Evolutionary conservation across 768 basidiomycete genomes (phyloP).

Genomic region (Cystofilobasidium ferigula): DNA sequence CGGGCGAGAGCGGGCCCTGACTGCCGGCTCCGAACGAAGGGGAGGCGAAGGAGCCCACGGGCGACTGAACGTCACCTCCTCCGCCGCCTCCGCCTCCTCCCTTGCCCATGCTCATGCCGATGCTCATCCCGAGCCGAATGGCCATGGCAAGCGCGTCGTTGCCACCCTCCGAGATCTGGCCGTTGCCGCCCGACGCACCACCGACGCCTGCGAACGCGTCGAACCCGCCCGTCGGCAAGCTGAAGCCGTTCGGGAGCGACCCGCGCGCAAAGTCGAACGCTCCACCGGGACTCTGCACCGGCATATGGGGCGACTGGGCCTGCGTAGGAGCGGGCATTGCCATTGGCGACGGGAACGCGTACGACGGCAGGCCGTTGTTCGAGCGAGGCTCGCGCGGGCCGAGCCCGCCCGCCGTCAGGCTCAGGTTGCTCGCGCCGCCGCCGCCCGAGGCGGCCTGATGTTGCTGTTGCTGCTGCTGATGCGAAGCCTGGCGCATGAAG

Average conservation of each 20-base stretch:
- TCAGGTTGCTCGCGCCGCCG: background rate
- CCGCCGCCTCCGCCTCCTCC: background rate
- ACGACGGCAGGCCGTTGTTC: background rate
- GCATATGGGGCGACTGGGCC: constrained; percentile 1
- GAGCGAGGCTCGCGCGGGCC: background rate
- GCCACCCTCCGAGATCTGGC: background rate
- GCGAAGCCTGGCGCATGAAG: background rate
- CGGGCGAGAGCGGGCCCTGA: background rate
- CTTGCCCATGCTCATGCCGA: constrained; percentile 25
- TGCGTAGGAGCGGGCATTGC: constrained; percentile 11
- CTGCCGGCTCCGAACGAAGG: background rate
- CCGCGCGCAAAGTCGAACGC: constrained; percentile 10
- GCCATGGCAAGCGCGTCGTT: constrained; percentile 23
- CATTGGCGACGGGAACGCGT: background rate
- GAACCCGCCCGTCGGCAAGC: background rate
- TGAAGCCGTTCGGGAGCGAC: background rate
- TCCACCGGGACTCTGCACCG: constrained; percentile 4
- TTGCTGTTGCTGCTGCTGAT: background rate
- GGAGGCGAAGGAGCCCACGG: background rate
- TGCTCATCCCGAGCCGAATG: constrained; percentile 25
- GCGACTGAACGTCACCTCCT: background rate
- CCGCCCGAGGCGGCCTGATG: background rate
- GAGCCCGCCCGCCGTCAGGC: background rate
- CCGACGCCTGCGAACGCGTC: background rate
- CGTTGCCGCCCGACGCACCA: too few relatives aligned